Evolutionary conservation across 495 filamentous ascomycete genomes (phyloP), one percentile per base, ranked within the genome.

Genomic region (Parathielavia appendiculata): DNA sequence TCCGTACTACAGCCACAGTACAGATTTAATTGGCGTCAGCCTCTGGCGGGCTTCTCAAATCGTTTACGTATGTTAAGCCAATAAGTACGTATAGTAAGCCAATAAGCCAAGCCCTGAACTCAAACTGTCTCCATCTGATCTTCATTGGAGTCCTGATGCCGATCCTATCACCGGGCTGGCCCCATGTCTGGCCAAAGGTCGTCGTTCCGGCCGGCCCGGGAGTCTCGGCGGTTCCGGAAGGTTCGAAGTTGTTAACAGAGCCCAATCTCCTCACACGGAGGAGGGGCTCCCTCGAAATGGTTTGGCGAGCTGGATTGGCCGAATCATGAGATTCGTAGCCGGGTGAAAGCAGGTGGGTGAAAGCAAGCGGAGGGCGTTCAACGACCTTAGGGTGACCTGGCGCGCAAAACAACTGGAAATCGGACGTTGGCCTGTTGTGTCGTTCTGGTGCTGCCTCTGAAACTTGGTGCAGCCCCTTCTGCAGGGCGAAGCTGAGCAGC

Each of bases 391-490:
- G 6, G 26, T 30, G 26, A 30, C 26, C 26, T 30, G 26, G 26
- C 26, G 6, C 26, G 12, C 45, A 45, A 51, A 49, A 58, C 47
- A 52, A 14, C 14, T 34, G 12, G 2, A n/a, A 39, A 23, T 36
- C 17, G 26, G 26, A 6, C 3, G 8, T 41, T 13, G 40, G 56
- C 30, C 56, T 30, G 41, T 26, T 19, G 38, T 32, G 58, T 44
- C 34, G 45, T 52, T 36, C 9, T 51, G 46, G 46, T 39, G 49
- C 56, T n/a, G 47, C 32, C 9, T 47, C 47, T 61, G 59, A 57
- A 61, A 61, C 59, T 20, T 41, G 30, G n/a, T 35, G n/a, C 41
- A 54, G 34, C 54, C 48, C 54, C 48, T 57, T 44, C 49, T 20
- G 11, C 59, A 45, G 56, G 53, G 38, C 59, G 46, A 22, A 30